Evolutionary conservation across 176 grass and related monocot genomes (phyloP).

Genomic region (Avena insularis): DNA sequence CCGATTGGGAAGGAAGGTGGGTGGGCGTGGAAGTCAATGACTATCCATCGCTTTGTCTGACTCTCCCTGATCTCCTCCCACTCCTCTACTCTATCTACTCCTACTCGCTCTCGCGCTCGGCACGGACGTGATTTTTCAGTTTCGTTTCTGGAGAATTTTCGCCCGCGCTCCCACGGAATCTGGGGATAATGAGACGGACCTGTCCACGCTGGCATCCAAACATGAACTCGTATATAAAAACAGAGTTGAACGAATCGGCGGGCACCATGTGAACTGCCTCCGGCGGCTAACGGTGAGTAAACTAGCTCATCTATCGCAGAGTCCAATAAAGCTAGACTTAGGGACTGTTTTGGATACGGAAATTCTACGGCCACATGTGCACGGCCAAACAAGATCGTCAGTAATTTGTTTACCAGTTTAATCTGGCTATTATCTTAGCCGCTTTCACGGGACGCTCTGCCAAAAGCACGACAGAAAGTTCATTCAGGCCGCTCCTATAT

Average conservation of each 20-base stretch:
- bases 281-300: not conserved
- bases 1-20: conserved; percentile 23
- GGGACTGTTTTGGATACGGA: too few species aligned
- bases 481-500: not conserved
- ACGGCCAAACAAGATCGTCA: not conserved
- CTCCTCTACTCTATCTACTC: conserved; percentile 11
- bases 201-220: not conserved
- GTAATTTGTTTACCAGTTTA: not conserved
- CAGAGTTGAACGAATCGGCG: not conserved
- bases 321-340: too few species aligned
- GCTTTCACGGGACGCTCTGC: not conserved
- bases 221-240: not conserved
- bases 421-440: not conserved
- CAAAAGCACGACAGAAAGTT: not conserved
- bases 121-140: not conserved
- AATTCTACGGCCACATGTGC: too few species aligned
- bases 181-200: not conserved
- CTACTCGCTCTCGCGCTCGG: not conserved
- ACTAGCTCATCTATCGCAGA: too few species aligned
- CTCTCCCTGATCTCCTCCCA: conserved; percentile 4
- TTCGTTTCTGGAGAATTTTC: not conserved
- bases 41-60: not conserved
- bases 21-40: conserved; percentile 47
- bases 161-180: not conserved
- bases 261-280: not conserved